Conservation (phyloP, 805 yeast species). For the Candida hungchunana region DNA sequence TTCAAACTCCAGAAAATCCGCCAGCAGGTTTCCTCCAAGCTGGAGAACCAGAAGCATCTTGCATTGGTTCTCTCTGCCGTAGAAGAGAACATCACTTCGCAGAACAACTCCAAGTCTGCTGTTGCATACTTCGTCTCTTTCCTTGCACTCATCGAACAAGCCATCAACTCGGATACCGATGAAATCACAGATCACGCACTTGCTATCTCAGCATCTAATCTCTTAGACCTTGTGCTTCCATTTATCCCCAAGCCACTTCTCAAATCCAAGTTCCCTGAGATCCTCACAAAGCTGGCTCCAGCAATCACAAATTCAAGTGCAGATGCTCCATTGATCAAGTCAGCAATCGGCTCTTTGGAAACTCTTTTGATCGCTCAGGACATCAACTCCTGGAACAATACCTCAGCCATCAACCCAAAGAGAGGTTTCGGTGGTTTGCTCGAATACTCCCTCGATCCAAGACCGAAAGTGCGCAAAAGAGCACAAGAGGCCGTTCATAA, state of each 20-base stretch:
- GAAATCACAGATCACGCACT: slow-evolving; percentile 53
- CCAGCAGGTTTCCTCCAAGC: slow-evolving; percentile 67
- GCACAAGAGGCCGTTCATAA: slow-evolving; percentile 83
- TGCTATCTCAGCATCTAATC: slow-evolving; percentile 74
- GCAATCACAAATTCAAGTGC: slow-evolving; percentile 63
- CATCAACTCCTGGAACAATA: slow-evolving; percentile 66
- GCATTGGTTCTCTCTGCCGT: slow-evolving; percentile 84
- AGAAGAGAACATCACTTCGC: slow-evolving; percentile 69
- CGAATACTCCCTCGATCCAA: slow-evolving; percentile 75
- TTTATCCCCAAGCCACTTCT: slow-evolving; percentile 66
- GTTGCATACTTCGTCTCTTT: slow-evolving; percentile 85
- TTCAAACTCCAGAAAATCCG: slow-evolving; percentile 66
- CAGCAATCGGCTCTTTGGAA: slow-evolving; percentile 85
- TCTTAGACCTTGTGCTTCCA: slow-evolving; percentile 76
- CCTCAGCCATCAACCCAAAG: slow-evolving; percentile 56
- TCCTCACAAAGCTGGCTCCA: slow-evolving; percentile 77
- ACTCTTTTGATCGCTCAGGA: slow-evolving; percentile 77
- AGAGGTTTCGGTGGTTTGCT: slow-evolving; percentile 77
- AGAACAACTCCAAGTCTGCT: slow-evolving; percentile 47
- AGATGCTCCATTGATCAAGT: slow-evolving; percentile 76
- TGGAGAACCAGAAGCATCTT: slow-evolving; percentile 81
- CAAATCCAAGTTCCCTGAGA: slow-evolving; percentile 70
- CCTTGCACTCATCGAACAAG: slow-evolving; percentile 74
- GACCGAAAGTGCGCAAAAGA: slow-evolving; percentile 95
- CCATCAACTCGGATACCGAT: slow-evolving; percentile 44